These are phyloP conservation scores for Curvularia lunata DNA, from an alignment of 2,329 filamentous ascomycete genomes.

Conservation along the genomic window DNA sequence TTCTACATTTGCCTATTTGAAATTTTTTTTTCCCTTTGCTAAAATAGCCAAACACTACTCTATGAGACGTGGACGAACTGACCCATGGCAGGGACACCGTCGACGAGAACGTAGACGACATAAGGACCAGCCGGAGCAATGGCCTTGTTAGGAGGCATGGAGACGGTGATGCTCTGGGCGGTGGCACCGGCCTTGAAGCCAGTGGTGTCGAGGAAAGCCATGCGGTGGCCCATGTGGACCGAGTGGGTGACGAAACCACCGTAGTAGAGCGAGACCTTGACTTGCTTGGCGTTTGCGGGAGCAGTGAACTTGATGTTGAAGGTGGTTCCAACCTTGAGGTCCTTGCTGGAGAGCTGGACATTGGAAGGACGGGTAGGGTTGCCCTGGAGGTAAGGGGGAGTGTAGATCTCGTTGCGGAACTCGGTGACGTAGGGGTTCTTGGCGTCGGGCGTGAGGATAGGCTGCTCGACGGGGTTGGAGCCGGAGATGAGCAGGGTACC, in stretches of 20 bases:
- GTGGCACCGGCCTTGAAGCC: conserved; percentile 55
- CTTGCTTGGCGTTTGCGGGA: conserved; percentile 50
- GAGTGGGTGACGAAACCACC: conserved; percentile 67
- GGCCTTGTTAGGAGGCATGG: conserved; percentile 61
- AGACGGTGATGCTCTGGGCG: conserved; percentile 58
- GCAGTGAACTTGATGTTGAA: conserved; percentile 59
- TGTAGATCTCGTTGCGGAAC: conserved; percentile 67
- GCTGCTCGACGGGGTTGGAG: conserved; percentile 66
- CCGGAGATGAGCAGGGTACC: conserved; percentile 66
- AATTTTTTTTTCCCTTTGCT: no score
- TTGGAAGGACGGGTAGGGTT: conserved; percentile 59
- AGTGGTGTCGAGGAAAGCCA: conserved; percentile 60
- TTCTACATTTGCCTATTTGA: no score
- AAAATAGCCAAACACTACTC: conserved; percentile 15
- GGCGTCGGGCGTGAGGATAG: conserved; percentile 55
- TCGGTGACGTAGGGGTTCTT: conserved; percentile 63
- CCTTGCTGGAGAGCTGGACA: conserved; percentile 54
- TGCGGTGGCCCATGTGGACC: conserved; percentile 67
- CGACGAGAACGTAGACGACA: conserved; percentile 64
- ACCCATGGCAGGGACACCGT: conserved; percentile 61
- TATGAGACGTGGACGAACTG: conserved; percentile 58
- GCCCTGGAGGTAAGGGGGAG: conserved; percentile 65
- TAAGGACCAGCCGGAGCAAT: conserved; percentile 66
- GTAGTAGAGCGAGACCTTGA: conserved; percentile 62
- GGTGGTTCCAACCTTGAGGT: conserved; percentile 51